These are phyloP conservation scores for Sanghuangporus weigelae DNA, from an alignment of 1,284 basidiomycete genomes.

Conservation along the genomic window DNA sequence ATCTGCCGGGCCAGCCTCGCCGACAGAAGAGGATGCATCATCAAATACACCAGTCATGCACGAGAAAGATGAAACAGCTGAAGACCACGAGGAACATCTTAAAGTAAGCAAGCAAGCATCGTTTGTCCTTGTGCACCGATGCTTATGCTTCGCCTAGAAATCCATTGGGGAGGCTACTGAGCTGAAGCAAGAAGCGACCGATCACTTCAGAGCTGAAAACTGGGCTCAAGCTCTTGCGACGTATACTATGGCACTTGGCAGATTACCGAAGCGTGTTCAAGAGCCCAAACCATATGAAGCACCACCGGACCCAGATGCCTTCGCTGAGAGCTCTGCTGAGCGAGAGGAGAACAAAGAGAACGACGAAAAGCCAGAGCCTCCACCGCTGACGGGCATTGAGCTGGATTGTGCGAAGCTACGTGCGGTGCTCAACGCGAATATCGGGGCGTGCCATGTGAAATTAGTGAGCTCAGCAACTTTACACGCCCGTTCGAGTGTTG, in stretches of 20 bases:
- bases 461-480: constrained; percentile 41
- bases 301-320: not conserved
- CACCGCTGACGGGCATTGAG: constrained; percentile 32
- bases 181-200: constrained; percentile 57
- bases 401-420: constrained; percentile 50
- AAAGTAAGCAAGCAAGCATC: not conserved
- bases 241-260: constrained; percentile 55
- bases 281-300: not conserved
- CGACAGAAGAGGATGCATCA: not conserved
- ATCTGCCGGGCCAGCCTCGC: not conserved
- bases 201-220: constrained; percentile 41
- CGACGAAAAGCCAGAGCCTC: constrained; percentile 14
- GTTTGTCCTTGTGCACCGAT: not conserved
- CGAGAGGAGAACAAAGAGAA: constrained; percentile 6
- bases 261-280: constrained; percentile 44
- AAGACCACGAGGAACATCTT: constrained; percentile 4
- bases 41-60: not conserved
- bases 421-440: constrained; percentile 71
- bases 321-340: not conserved
- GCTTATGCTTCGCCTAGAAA: constrained; percentile 29
- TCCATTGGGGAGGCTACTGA: constrained; percentile 47
- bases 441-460: constrained; percentile 76
- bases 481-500: not conserved
- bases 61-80: not conserved
- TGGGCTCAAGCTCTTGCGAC: constrained; percentile 64